Evolutionary conservation across 345 rosid genomes (phyloP), one percentile per base, ranked within the genome.

Genomic region (Ricinus communis): DNA sequence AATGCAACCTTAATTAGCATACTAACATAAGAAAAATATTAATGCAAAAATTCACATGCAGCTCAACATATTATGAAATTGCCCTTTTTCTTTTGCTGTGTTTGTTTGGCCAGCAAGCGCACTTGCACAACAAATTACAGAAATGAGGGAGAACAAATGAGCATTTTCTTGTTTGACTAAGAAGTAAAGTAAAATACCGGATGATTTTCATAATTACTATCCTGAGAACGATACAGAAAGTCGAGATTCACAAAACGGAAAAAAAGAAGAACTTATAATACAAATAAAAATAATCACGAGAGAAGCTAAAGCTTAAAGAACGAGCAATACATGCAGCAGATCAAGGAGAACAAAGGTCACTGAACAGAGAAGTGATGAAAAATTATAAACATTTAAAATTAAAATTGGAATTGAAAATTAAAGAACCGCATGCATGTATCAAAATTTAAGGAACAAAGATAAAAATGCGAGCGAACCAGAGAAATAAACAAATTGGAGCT

Each of bases 311-410:
- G 30, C 19, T 22, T 10, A 50, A 66, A n/a, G 15, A 15, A n/a
- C n/a, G 40, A 47, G 14, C 12, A 47, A 11, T 19, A 25, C 36
- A 67, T 52, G 62, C 71, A 53, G 71, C 70, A 66, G 70, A 28
- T 28, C 13, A 57, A 25, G 27, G 18, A 41, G 24, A 15, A 12
- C 8, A 45, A 13, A 43, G 46, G 46, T 12, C 2, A 19, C n/a
- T n/a, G n/a, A n/a, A 49, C 11, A n/a, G 27, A 24, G 22, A 5
- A 18, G 25, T 3, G 9, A 30, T 0, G 4, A 43, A 5, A 53
- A 16, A 67, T 33, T 43, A 53, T 4, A 41, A 21, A 40, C 22
- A 11, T 25, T 1, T 14, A 30, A 31, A 16, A 43, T 9, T 9
- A 12, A 22, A 50, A n/a, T n/a, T n/a, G n/a, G n/a, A 36, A 38